phyloP scores from a whole-genome alignment of 1,284 basidiomycete species.

The Naganishia sp. region DNA sequence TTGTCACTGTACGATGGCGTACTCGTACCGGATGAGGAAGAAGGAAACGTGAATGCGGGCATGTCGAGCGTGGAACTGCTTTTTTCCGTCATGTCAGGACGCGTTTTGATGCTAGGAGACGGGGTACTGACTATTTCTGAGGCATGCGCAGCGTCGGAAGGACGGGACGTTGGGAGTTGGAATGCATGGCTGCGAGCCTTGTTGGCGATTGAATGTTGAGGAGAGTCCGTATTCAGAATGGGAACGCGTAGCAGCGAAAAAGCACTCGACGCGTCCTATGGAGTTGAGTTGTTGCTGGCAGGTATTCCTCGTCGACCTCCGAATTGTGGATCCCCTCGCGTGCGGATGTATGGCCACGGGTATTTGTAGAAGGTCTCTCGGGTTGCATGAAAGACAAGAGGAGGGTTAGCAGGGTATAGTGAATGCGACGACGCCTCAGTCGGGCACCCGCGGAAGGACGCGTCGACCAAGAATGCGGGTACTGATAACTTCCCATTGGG shows the following conservation, averaged over 20 bases:
- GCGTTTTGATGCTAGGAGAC: not conserved
- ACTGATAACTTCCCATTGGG: too few species aligned
- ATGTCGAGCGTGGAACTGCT: constrained; percentile 13
- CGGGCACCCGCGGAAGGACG: too few species aligned
- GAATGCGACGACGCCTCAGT: too few species aligned
- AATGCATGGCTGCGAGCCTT: constrained; percentile 34
- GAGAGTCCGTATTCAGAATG: not conserved
- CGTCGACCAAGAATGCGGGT: too few species aligned
- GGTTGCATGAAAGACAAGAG: not conserved
- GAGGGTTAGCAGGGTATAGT: not conserved
- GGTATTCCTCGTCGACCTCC: too few species aligned
- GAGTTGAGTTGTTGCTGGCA: not conserved
- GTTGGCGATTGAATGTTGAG: not conserved
- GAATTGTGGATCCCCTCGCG: too few species aligned
- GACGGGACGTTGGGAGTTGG: constrained; percentile 38
- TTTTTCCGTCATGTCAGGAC: not conserved
- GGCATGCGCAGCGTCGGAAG: constrained; percentile 37
- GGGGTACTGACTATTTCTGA: constrained; percentile 32
- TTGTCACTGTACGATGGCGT: constrained; percentile 16
- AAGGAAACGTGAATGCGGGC: constrained; percentile 22
- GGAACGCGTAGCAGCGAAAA: not conserved
- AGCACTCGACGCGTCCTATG: not conserved
- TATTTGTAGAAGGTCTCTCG: not conserved
- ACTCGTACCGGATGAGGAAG: constrained; percentile 7
- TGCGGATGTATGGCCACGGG: not conserved